A percentile compares a stretch with the other conserved stretches of the same genome.
Conservation (phyloP, 495 filamentous ascomycete genomes). For the Aspergillus wentii region DNA sequence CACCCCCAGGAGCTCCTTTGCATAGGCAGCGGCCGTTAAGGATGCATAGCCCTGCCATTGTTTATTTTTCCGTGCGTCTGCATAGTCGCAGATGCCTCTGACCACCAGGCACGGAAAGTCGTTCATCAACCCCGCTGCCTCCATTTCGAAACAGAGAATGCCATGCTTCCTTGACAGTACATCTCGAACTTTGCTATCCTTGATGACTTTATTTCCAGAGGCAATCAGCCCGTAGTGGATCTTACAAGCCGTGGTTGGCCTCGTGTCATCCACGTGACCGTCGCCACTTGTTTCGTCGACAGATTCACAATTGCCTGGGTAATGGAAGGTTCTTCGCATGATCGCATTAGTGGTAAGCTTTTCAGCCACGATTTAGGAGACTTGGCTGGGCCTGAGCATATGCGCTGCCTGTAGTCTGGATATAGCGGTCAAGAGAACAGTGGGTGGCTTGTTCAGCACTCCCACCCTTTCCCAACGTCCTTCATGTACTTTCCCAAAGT, state of each 20-base stretch:
- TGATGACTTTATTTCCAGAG: constrained; percentile 33
- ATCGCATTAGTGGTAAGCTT: constrained; percentile 9
- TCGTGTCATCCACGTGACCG: constrained; percentile 5
- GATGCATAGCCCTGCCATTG: constrained; percentile 31
- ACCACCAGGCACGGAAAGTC: constrained; percentile 29
- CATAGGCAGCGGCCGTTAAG: constrained; percentile 23
- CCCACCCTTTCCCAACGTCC: constrained; percentile 27
- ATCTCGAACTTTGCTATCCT: constrained; percentile 24
- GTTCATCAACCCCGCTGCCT: constrained; percentile 20
- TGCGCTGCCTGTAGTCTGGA: constrained; percentile 14
- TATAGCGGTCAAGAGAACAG: constrained; percentile 21
- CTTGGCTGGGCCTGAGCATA: constrained; percentile 3
- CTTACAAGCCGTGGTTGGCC: too few species aligned
- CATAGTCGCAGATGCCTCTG: constrained; percentile 32
- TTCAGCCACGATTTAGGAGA: constrained; percentile 13
- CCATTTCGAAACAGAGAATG: constrained; percentile 13
- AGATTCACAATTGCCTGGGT: constrained; percentile 13
- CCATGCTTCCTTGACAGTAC: constrained; percentile 22
- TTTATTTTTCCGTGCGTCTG: constrained; percentile 35
- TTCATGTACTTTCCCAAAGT: constrained; percentile 29
- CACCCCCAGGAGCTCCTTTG: constrained; percentile 20
- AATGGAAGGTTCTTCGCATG: constrained; percentile 17
- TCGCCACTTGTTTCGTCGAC: constrained; percentile 7
- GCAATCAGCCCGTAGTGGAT: constrained; percentile 36
- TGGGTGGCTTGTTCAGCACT: constrained; percentile 26